A percentile compares a stretch with the other conserved stretches of the same genome.
These are phyloP conservation scores for Arthroderma sp. DNA, from an alignment of 2,329 filamentous ascomycete genomes.

Conservation along the genomic window DNA sequence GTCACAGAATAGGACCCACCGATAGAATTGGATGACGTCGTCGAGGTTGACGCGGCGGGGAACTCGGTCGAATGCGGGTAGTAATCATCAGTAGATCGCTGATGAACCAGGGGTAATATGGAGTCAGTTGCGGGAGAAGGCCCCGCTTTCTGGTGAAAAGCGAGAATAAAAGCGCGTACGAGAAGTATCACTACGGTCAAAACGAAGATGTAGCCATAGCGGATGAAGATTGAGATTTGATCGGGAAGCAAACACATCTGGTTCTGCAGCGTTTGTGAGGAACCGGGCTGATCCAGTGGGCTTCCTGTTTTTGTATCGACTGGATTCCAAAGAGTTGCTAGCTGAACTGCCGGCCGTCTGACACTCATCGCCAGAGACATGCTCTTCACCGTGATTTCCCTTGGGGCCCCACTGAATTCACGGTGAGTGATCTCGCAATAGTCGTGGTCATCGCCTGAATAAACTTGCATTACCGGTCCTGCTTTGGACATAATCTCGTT, in stretches of 20 bases:
- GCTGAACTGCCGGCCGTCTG: slow-evolving; percentile 69
- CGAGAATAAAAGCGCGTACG: slow-evolving; percentile 30
- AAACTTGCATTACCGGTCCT: slow-evolving; percentile 64
- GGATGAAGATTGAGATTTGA: slow-evolving; percentile 71
- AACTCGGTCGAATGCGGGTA: slow-evolving; percentile 16
- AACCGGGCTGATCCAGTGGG: slow-evolving; percentile 16
- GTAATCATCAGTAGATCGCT: slow-evolving; percentile 17
- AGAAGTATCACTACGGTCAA: slow-evolving; percentile 41
- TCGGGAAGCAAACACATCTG: slow-evolving; percentile 84
- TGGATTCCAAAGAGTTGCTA: slow-evolving; percentile 87
- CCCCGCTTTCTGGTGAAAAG: slow-evolving; percentile 18
- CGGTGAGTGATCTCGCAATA: slow-evolving; percentile 85
- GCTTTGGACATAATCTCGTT: slow-evolving; percentile 62
- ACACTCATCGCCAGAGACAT: slow-evolving; percentile 96
- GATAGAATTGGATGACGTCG: slow-evolving; percentile 8
- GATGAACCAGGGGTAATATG: slow-evolving; percentile 23
- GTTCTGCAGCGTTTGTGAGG: slow-evolving; percentile 59
- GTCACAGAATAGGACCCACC: neutral
- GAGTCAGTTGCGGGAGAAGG: slow-evolving; percentile 11
- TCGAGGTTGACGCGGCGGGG: slow-evolving; percentile 8
- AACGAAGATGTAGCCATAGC: slow-evolving; percentile 55
- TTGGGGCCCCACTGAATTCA: slow-evolving; percentile 48
- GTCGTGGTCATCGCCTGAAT: slow-evolving; percentile 95
- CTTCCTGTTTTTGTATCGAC: slow-evolving; percentile 46
- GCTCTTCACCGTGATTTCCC: slow-evolving; percentile 90